Conservation (phyloP, 805 yeast genomes). For the Metschnikowia proteae region DNA sequence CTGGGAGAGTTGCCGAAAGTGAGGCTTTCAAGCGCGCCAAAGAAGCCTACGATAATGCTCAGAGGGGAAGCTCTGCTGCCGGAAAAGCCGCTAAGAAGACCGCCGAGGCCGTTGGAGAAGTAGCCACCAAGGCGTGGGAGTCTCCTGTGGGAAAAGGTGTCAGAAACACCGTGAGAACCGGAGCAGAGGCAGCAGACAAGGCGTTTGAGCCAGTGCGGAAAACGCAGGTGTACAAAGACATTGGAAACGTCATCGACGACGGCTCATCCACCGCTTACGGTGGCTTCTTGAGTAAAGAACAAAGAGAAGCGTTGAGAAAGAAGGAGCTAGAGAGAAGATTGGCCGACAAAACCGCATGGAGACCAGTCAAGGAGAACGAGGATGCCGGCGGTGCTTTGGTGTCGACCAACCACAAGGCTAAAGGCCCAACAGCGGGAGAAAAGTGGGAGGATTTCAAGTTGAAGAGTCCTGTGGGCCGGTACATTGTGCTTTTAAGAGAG, state of each 20-base stretch:
- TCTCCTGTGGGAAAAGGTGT: conserved; percentile 88
- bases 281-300: conserved; percentile 82
- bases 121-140: conserved; percentile 92
- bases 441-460: conserved; percentile 64
- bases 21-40: conserved; percentile 91
- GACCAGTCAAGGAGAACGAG: conserved; percentile 71
- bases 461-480: conserved; percentile 66
- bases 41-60: conserved; percentile 87
- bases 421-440: conserved; percentile 64
- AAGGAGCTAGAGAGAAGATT: conserved; percentile 50
- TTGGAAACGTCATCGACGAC: conserved; percentile 84
- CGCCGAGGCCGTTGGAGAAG: conserved; percentile 90
- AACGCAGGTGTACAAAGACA: conserved; percentile 85
- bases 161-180: conserved; percentile 73
- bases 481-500: conserved; percentile 54
- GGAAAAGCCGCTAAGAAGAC: conserved; percentile 77
- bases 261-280: conserved; percentile 90
- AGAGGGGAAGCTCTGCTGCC: conserved; percentile 62
- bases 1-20: conserved; percentile 89
- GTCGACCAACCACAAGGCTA: conserved; percentile 73
- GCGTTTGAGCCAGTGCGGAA: conserved; percentile 90
- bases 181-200: conserved; percentile 85
- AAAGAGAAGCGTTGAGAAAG: conserved; percentile 65
- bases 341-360: conserved; percentile 55
- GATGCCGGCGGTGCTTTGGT: conserved; percentile 81